Base-by-base conservation (phyloP, 1,139 yeast genomes). In the Torulaspora pretoriensis region DNA sequence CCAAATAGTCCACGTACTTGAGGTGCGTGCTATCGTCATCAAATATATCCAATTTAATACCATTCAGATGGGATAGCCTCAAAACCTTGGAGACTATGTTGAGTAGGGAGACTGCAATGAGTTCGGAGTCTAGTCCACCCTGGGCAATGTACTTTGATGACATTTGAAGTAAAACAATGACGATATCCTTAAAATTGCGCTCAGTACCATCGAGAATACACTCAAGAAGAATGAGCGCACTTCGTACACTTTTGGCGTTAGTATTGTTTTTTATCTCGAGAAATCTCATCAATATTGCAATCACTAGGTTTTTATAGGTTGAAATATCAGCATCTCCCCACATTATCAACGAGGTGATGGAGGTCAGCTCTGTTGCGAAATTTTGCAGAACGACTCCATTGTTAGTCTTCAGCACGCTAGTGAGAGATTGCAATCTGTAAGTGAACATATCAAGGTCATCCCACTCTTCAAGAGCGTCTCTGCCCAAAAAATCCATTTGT, bases 401-500 rank as follows among this genome's bases (percentile, higher is more conserved):
- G 51, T 78, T 74, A 2, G 77, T 66, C 8, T 63, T 63, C 14
- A 85, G 60, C 1, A 84, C 73, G 37, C 74, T 73, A n/a, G 70
- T 63, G 10, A 87, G 56, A 0, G 77, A 68, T 13, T 70, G 68
- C 39, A 83, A 58, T 48, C 79, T 74, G 57, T 85, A 86, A 1
- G 78, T 68, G 52, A 83, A 80, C 30, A 74, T 68, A 2, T 72
- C 76, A 42, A 80, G 68, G 58, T 86, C 94, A 55, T 80, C 83
- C 17, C 68, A 55, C 9, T 57, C 63, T 29, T 67, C 61, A 6
- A 64, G 40, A 8, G 51, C 38, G 17, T 51, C 51, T 12, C 46
- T 50, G 24, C 52, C 35, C 16, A 53, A 43, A 43, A 63, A 57
- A 1, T 50, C 53, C 43, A 64, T 64, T 4, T 46, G 42, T 29